Evolutionary conservation across 257 asterid genomes (phyloP), one percentile per base, ranked within the genome.

Genomic region (Scutellaria baicalensis): DNA sequence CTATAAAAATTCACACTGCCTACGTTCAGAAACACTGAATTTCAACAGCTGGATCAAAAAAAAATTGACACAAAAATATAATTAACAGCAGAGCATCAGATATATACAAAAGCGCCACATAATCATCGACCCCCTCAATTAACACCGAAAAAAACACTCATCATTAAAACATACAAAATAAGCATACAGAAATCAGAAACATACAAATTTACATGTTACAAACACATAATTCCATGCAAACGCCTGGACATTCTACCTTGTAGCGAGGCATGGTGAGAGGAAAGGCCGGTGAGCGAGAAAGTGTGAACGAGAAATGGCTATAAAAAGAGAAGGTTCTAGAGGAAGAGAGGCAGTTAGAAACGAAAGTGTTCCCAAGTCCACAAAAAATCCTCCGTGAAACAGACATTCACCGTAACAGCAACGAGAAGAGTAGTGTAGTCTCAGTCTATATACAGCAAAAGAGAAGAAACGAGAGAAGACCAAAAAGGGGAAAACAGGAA

Each of bases 351-450:
- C 68, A 45, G 63, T 62, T 79, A 42, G 80, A 63, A 44, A 0
- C 51, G 6, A 69, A 65, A 27, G 78, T 48, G 18, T 13, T 71
- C 45, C 74, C 14, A 16, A 82, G 78, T 60, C 66, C 68, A 66
- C 69, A 54, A 48, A 79, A 9, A 57, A 84, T 21, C 68, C 83
- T 81, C 58, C 33, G 80, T 43, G 80, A 62, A 44, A 79, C 79
- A 75, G 81, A 73, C 97, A 92, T 92, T 60, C 88, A 80, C 69
- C 21, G 69, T 6, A n/a, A 64, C 17, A 14, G 70, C n/a, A 27
- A 36, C 42, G 45, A 10, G 54, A 38, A 23, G 21, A 18, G n/a
- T 49, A n/a, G n/a, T n/a, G n/a, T n/a, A n/a, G 33, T 16, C 12
- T 20, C 2, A 13, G 11, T 17, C 52, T 79, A 75, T 71, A 70